Percentiles rank a stretch among this genome's conserved stretches.
These are phyloP conservation scores for Drechmeria coniospora DNA, from an alignment of 2,329 filamentous ascomycete genomes.

Conservation along the genomic window DNA sequence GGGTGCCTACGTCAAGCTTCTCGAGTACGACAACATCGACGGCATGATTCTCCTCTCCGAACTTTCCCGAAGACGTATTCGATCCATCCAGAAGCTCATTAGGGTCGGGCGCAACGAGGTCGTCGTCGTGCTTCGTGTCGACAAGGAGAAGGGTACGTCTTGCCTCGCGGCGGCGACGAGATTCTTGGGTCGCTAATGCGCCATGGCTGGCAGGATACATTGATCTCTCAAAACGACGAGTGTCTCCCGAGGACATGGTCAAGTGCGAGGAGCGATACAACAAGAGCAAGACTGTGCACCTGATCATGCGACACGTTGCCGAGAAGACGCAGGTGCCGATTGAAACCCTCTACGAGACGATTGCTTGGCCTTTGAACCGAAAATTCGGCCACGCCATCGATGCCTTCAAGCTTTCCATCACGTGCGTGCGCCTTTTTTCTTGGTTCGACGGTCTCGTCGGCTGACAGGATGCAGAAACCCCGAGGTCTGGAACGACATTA, in stretches of 20 bases:
- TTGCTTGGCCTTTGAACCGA: conserved; percentile 95
- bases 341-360: conserved; percentile 82
- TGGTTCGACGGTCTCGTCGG: not conserved
- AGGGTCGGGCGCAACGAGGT: conserved; percentile 96
- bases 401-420: conserved; percentile 98
- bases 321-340: conserved; percentile 95
- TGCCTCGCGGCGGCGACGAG: conserved; percentile 2
- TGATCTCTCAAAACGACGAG: conserved; percentile 94
- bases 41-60: conserved; percentile 99
- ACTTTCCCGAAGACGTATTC: conserved; percentile 91
- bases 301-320: conserved; percentile 95
- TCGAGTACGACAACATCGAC: conserved; percentile 99
- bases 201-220: conserved; percentile 51
- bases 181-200: conserved; percentile 11
- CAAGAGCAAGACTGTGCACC: conserved; percentile 99
- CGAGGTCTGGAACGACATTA: conserved; percentile 87
- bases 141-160: conserved; percentile 84
- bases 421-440: conserved; percentile 35
- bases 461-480: conserved; percentile 50
- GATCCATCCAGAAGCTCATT: conserved; percentile 98
- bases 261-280: conserved; percentile 99
- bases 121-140: conserved; percentile 92
- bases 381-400: conserved; percentile 95
- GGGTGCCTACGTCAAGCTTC: conserved; percentile 98
- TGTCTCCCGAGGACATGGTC: conserved; percentile 91